phyloP scores from a whole-genome alignment of 768 basidiomycete species.

The Tulasnella sp. region DNA sequence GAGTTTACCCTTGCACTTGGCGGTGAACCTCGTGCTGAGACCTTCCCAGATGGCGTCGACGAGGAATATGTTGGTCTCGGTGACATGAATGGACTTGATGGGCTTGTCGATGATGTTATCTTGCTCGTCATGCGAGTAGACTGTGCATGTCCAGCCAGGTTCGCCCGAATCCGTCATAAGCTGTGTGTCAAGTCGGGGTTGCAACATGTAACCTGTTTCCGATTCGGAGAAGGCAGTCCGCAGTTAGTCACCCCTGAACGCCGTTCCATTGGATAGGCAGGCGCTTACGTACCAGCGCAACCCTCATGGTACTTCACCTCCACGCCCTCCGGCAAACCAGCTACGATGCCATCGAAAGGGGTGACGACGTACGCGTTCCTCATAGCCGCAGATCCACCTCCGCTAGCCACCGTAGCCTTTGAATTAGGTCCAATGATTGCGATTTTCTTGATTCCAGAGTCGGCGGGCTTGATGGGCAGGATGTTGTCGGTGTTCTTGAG shows the following conservation, averaged over 20 bases:
- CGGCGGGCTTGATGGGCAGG: constrained; percentile 47
- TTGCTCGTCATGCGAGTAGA: constrained; percentile 55
- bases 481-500: constrained; percentile 57
- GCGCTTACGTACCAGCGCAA: constrained; percentile 51
- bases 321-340: constrained; percentile 49
- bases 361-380: constrained; percentile 58
- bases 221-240: not conserved
- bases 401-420: constrained; percentile 62
- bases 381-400: constrained; percentile 67
- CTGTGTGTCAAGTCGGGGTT: constrained; percentile 60
- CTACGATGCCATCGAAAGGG: constrained; percentile 57
- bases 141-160: constrained; percentile 60
- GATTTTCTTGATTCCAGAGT: constrained; percentile 44
- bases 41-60: constrained; percentile 56
- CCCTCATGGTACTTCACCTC: constrained; percentile 58
- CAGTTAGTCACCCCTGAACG: too few relatives aligned
- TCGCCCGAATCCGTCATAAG: constrained; percentile 53
- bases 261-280: too few relatives aligned
- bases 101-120: constrained; percentile 46
- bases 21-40: constrained; percentile 54
- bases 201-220: constrained; percentile 56
- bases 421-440: constrained; percentile 69
- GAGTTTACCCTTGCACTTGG: constrained; percentile 53
- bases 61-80: constrained; percentile 50
- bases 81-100: constrained; percentile 48